Conservation (phyloP, 2,329 filamentous ascomycete genomes). For the Botrytis paeoniae region DNA sequence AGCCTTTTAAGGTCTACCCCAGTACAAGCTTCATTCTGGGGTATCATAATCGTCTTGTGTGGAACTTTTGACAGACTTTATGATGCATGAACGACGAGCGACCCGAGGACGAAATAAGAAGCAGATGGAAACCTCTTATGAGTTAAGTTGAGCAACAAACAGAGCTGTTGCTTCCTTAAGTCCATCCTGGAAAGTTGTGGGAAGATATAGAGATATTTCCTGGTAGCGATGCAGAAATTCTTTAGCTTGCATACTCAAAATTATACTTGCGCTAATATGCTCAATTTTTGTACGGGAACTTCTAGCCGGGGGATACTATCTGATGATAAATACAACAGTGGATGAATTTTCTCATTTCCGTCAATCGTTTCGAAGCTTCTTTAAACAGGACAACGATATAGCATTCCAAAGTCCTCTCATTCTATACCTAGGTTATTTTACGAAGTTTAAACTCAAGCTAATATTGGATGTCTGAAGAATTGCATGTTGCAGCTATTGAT, state of each 20-base stretch:
- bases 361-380: not conserved
- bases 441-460: not conserved
- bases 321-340: not conserved
- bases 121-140: not conserved
- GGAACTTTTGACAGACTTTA: not conserved
- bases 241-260: not conserved
- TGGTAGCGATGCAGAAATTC: not conserved
- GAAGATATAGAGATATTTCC: not conserved
- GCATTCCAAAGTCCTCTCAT: rapidly evolving
- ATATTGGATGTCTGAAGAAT: not conserved
- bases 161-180: not conserved
- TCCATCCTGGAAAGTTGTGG: not conserved
- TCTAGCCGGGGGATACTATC: not conserved
- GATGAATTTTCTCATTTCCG: not conserved
- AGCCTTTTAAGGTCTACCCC: not conserved
- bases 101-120: not conserved
- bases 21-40: not conserved
- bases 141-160: not conserved
- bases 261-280: not conserved
- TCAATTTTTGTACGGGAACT: not conserved
- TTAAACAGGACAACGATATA: not conserved
- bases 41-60: not conserved
- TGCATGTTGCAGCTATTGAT: not conserved
- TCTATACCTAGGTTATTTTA: rapidly evolving
- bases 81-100: no score